These are phyloP conservation scores for Austroboletus niveus DNA, from an alignment of 1,284 basidiomycete genomes.

Conservation along the genomic window DNA sequence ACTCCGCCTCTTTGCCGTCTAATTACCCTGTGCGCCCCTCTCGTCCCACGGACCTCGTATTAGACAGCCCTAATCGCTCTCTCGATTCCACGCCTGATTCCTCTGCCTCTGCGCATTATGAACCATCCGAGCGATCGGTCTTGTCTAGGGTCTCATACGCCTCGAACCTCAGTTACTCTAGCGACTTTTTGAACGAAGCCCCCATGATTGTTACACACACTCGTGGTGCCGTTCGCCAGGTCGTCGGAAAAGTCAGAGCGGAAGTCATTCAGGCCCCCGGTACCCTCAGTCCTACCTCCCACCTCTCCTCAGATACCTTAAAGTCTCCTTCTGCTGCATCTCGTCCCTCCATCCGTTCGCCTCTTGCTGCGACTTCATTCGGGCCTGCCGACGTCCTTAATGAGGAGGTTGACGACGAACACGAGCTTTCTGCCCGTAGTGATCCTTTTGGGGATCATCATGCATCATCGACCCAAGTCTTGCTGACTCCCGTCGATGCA, in stretches of 20 bases:
- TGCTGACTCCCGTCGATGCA: conserved; percentile 42
- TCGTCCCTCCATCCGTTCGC: conserved; percentile 54
- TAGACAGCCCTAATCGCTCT: conserved; percentile 61
- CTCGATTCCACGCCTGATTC: conserved; percentile 45
- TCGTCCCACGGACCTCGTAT: conserved; percentile 56
- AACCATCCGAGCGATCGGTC: conserved; percentile 52
- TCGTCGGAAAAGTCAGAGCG: conserved; percentile 72
- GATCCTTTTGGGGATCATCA: conserved; percentile 71
- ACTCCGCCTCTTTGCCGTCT: conserved; percentile 24
- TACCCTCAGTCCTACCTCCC: conserved; percentile 31
- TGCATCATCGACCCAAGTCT: conserved; percentile 41
- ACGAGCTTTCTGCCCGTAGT: conserved; percentile 32
- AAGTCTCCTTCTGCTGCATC: conserved; percentile 38
- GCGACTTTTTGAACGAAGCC: conserved; percentile 75
- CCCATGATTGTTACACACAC: conserved; percentile 76
- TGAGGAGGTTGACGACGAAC: conserved; percentile 55
- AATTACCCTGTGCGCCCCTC: conserved; percentile 58
- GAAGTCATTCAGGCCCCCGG: conserved; percentile 68
- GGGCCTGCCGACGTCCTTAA: conserved; percentile 62
- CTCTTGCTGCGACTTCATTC: conserved; percentile 69
- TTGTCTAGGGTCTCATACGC: conserved; percentile 67
- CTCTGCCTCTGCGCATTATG: conserved; percentile 36
- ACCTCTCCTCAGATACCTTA: conserved; percentile 36
- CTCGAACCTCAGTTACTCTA: conserved; percentile 70
- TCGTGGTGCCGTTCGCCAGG: conserved; percentile 64